Evolutionary conservation across 345 rosid species (phyloP).

Genomic region (Salix suchowensis): DNA sequence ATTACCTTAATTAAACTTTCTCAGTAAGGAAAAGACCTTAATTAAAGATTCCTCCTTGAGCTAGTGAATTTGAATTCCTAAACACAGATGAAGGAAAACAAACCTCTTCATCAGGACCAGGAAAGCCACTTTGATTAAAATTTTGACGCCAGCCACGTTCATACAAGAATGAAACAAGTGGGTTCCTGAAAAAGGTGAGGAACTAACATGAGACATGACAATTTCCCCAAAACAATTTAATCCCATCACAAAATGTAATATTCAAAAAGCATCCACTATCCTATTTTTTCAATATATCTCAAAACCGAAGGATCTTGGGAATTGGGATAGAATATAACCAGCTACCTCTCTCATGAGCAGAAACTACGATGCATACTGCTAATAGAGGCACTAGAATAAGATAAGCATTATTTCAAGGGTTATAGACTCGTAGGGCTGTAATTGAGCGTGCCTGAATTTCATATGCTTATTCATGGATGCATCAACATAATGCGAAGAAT

Average conservation of each 20-base stretch:
- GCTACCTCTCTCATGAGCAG: not conserved
- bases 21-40: not conserved
- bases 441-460: not conserved
- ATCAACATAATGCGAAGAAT: not conserved
- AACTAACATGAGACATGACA: not conserved
- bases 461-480: not conserved
- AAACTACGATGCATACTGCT: not conserved
- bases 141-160: conserved; percentile 96
- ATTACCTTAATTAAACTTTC: not conserved
- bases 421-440: not conserved
- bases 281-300: not conserved
- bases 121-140: conserved; percentile 77
- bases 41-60: not conserved
- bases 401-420: not conserved
- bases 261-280: not conserved
- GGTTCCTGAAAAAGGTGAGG: conserved; percentile 57
- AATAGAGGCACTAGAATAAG: not conserved
- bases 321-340: not conserved
- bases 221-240: not conserved
- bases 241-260: not conserved
- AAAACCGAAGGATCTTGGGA: not conserved
- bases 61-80: not conserved
- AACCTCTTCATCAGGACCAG: conserved; percentile 96
- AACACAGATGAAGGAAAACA: conserved; percentile 7
- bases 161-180: conserved; percentile 80